Base-by-base conservation (phyloP, 371 early-diverging fungal genomes). In the Mortierella polycephala region DNA sequence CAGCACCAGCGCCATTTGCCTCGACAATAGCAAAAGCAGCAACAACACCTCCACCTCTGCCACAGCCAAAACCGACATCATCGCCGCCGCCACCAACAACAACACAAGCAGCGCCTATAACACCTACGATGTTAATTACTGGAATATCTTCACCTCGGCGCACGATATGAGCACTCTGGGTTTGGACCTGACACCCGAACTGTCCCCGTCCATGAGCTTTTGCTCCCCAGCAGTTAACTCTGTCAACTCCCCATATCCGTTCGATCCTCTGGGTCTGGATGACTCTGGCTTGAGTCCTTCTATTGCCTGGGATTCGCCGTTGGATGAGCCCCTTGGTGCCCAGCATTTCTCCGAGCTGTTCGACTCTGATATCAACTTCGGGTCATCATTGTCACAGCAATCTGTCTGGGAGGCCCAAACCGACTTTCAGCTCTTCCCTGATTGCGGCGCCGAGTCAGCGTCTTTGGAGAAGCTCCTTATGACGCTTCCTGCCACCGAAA, bases 371-470 rank as follows among this genome's bases (percentile, higher is more conserved):
- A 69, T 79, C 51, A 50, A 60, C 56, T 61, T 57, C 54, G 59
- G 45, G 4, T 30, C 30, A 4, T 30, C 40, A n/a, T 46, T 13
- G 53, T 59, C 18, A 13, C 30, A 40, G 4, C 45, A 11, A 12
- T 47, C 13, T 55, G 66, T 47, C 13, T 55, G 66, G 45, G 57
- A 55, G 42, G 39, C 12, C 23, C 60, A 61, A 41, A 10, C 20
- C 13, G 79, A 79, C 30, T 79, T 79, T 20, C 62, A 72, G 46
- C 73, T 79, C 63, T 79, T 72, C 61, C 79, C 79, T 10, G 71
- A 67, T 37, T 52, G 23, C 16, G 16, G 30, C 9, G 30, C 47
- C 11, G 67, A 70, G 64, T 59, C 71, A 5, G 60, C 61, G 49
- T 50, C 57, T 37, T 50, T 71, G 37, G 49, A 64, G 57, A 45